Conservation (phyloP, 2,329 filamentous ascomycete genomes). For the Thelonectria discophora region DNA sequence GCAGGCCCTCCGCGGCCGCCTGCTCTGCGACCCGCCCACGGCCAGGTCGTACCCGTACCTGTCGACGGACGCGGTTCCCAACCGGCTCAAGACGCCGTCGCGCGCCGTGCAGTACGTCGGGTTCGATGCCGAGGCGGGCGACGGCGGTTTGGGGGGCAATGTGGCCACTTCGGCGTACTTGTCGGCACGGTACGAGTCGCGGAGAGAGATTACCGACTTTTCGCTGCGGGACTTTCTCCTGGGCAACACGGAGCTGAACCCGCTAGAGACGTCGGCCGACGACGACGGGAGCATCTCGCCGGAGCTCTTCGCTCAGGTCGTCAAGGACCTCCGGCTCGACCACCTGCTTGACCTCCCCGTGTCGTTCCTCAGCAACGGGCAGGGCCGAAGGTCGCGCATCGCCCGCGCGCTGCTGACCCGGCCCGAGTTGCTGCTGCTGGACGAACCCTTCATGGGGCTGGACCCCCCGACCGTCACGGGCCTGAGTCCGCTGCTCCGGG, state of each 20-base stretch:
- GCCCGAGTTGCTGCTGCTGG: conserved; percentile 84
- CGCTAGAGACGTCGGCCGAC: conserved; percentile 56
- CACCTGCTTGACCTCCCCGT: conserved; percentile 82
- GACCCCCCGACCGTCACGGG: conserved; percentile 82
- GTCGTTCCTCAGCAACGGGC: conserved; percentile 91
- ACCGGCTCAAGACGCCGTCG: conserved; percentile 65
- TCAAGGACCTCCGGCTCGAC: conserved; percentile 73
- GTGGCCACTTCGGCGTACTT: conserved; percentile 79
- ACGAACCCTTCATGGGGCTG: conserved; percentile 96
- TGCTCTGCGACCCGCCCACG: conserved; percentile 78
- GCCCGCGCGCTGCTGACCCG: conserved; percentile 82
- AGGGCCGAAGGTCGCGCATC: conserved; percentile 86
- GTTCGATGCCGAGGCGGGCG: conserved; percentile 77
- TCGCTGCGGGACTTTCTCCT: conserved; percentile 81
- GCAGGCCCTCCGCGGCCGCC: conserved; percentile 77
- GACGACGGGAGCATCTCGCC: conserved; percentile 59
- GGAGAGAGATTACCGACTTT: conserved; percentile 87
- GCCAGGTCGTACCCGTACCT: conserved; percentile 84
- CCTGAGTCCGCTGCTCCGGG: conserved; percentile 75
- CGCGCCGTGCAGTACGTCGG: conserved; percentile 88
- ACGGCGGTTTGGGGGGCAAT: conserved; percentile 60
- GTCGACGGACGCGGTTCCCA: conserved; percentile 66
- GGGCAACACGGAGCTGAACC: conserved; percentile 85
- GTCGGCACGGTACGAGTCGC: conserved; percentile 88
- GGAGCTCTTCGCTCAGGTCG: conserved; percentile 67